Evolutionary conservation across 2,329 filamentous ascomycete genomes (phyloP), one percentile per base, ranked within the genome.

Genomic region (Penicillium hesseltinei): DNA sequence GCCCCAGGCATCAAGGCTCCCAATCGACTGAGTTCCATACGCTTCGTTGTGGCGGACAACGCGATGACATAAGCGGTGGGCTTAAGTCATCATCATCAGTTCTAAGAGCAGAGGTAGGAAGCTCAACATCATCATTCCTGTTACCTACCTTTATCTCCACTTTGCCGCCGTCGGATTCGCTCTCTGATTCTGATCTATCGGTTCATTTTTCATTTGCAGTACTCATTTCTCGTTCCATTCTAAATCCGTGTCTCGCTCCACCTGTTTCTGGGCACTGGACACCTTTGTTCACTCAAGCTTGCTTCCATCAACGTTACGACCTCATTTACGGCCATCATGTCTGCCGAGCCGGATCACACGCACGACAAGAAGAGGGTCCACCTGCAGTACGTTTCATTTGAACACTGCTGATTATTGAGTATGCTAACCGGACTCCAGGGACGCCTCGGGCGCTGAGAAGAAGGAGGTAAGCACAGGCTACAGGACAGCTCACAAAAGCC

Each of bases 401-500:
- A 40, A 51, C 38, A n/a, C 46, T 51, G 45, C 27, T 27, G 33
- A 49, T 46, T 58, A 47, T 61, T 44, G 58, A 62, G 66, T 57
- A 56, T 53, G 66, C 77, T 85, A 74, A 85, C 73, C 49, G 33
- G 46, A 36, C 38, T 68, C 54, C 67, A 96, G 92, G 80, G 92
- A 97, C 79, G 82, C 90, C 74, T 96, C 92, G 60, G 92, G 92
- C 75, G 88, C 90, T 63, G 91, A 96, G 75, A 84, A 87, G 79
- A 94, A 90, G 81, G 84, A 90, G 66, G 91, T 95, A 83, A 67
- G 62, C 23, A 54, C 55, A 38, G 35, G 50, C 27, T 40, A 15
- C 38, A 50, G 51, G 45, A 51, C 57, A 74, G 85, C 78, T 65
- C 58, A 54, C 67, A 81, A 73, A 58, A 21, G 39, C 42, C 59